Percentiles rank a stretch among this genome's conserved stretches.
These are phyloP conservation scores for Fraxinus baroniana DNA, from an alignment of 305 asterid species.

Conservation along the genomic window DNA sequence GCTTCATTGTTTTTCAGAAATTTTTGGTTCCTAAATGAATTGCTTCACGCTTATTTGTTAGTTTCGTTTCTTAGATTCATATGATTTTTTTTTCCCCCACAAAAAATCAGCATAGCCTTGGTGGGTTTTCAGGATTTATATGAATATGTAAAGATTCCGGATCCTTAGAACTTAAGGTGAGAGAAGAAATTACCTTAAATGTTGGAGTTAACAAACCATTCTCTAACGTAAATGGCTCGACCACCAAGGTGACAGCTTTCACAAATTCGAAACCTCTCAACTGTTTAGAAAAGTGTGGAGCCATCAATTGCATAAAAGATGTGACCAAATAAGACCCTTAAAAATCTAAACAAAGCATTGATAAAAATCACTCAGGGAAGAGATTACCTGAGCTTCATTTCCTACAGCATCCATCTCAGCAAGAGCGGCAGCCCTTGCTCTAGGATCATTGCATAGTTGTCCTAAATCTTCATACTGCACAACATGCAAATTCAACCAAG, in stretches of 20 bases:
- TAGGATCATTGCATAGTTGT: slow-evolving; percentile 76
- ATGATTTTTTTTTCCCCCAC: neutral
- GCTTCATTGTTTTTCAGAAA: neutral
- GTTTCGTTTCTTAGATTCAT: neutral
- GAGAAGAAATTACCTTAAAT: slow-evolving; percentile 58
- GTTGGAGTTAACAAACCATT: slow-evolving; percentile 95
- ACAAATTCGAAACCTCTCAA: slow-evolving; percentile 89
- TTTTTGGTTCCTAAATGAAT: neutral
- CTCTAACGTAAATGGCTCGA: slow-evolving; percentile 89
- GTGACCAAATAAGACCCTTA: neutral
- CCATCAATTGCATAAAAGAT: slow-evolving; percentile 16
- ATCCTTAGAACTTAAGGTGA: neutral
- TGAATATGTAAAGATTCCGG: neutral
- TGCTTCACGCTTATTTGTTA: neutral
- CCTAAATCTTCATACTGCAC: slow-evolving; percentile 68
- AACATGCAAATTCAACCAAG: slow-evolving; percentile 17
- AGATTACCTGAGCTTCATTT: slow-evolving; percentile 79
- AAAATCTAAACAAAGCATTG: neutral
- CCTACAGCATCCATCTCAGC: slow-evolving; percentile 92
- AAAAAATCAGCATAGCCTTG: neutral
- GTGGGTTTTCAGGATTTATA: neutral
- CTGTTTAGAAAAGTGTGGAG: slow-evolving; percentile 39
- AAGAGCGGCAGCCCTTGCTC: slow-evolving; percentile 80
- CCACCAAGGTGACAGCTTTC: slow-evolving; percentile 76
- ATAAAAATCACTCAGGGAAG: neutral